A percentile compares a stretch with the other conserved stretches of the same genome.
phyloP scores from a whole-genome alignment of 164 flowering plant species.

The Taxillus chinensis region DNA sequence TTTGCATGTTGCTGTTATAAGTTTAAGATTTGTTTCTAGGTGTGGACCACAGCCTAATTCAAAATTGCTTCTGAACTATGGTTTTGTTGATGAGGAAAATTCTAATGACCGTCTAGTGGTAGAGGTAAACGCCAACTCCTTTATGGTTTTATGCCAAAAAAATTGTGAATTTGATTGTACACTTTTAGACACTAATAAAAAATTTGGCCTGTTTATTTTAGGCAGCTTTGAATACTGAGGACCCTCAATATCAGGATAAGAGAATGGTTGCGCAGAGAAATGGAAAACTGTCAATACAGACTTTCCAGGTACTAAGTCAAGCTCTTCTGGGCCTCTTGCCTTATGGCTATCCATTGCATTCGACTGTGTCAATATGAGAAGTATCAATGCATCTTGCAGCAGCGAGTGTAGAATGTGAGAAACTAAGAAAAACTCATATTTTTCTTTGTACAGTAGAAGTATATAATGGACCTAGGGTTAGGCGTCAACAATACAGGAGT shows the following conservation, averaged over 20 bases:
- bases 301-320: conserved; percentile 53
- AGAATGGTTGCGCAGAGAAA: conserved; percentile 95
- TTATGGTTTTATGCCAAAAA: neutral
- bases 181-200: neutral
- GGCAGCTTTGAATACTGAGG: conserved; percentile 91
- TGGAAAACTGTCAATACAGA: conserved; percentile 68
- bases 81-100: conserved; percentile 96
- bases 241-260: conserved; percentile 96
- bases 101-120: conserved; percentile 72
- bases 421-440: no score
- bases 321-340: neutral
- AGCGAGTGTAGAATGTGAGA: no score
- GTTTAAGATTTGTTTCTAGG: conserved; percentile 33
- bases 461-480: no score
- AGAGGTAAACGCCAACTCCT: conserved; percentile 36
- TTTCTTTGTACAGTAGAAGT: no score
- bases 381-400: no score
- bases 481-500: no score
- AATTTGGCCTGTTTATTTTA: conserved; percentile 19
- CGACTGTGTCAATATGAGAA: no score
- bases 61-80: conserved; percentile 83
- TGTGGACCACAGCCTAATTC: conserved; percentile 99
- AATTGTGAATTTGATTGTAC: neutral
- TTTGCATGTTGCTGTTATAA: neutral
- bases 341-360: no score